Percentiles rank a stretch among this genome's conserved stretches.
These are phyloP conservation scores for Psilocybe tampanensis DNA, from an alignment of 768 basidiomycete species.

Conservation along the genomic window DNA sequence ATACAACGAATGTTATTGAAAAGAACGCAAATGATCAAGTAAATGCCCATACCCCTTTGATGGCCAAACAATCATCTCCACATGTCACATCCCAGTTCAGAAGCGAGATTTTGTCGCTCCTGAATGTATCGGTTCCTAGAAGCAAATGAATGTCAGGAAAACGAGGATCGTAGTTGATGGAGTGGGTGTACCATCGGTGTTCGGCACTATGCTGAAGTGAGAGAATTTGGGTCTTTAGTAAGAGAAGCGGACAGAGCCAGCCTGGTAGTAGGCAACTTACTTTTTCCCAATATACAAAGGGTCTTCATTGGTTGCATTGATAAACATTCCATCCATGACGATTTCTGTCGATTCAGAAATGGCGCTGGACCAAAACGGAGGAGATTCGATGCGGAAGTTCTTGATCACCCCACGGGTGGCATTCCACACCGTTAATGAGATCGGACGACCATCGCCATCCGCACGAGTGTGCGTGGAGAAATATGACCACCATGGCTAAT, in stretches of 20 bases:
- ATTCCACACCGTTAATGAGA: conserved; percentile 52
- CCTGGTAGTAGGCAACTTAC: conserved; percentile 28
- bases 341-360: conserved; percentile 52
- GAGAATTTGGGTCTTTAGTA: too few relatives aligned
- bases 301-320: conserved; percentile 60
- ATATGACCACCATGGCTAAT: conserved; percentile 57
- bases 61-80: conserved; percentile 65
- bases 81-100: conserved; percentile 64
- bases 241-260: too few relatives aligned
- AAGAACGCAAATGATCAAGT: background rate
- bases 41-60: conserved; percentile 52
- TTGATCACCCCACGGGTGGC: conserved; percentile 43
- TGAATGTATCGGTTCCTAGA: conserved; percentile 56
- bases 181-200: conserved; percentile 54
- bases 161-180: too few relatives aligned
- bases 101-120: conserved; percentile 48
- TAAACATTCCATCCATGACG: conserved; percentile 56
- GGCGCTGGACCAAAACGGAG: conserved; percentile 64
- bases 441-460: conserved; percentile 62
- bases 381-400: conserved; percentile 53
- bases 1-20: background rate
- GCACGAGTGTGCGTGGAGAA: conserved; percentile 45
- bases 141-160: background rate
- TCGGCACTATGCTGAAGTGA: conserved; percentile 39
- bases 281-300: conserved; percentile 51